A percentile compares a stretch with the other conserved stretches of the same genome.
These are phyloP conservation scores for Ophiocordyceps camponoti-saundersi DNA, from an alignment of 2,329 filamentous ascomycete species.

Conservation along the genomic window DNA sequence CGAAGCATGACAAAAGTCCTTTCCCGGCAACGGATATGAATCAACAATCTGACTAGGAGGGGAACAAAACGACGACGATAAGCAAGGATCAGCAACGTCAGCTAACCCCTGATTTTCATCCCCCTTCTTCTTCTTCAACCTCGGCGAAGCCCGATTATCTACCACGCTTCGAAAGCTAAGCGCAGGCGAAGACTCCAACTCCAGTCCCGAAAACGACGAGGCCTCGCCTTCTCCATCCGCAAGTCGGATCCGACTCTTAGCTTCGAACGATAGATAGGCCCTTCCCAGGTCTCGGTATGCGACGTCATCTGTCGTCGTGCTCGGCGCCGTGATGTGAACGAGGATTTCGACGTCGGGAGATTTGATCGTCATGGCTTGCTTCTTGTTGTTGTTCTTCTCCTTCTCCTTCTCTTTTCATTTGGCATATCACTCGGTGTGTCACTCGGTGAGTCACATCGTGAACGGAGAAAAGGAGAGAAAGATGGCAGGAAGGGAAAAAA, in stretches of 20 bases:
- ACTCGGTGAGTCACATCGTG: too few species aligned
- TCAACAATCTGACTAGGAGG: slow-evolving; percentile 36
- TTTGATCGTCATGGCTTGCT: not conserved
- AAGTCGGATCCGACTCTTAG: not conserved
- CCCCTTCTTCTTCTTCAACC: not conserved
- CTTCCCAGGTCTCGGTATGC: slow-evolving; percentile 30
- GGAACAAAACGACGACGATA: slow-evolving; percentile 19
- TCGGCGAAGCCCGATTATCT: slow-evolving; percentile 24
- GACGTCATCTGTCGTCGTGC: slow-evolving; percentile 27
- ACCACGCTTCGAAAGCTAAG: slow-evolving; percentile 27
- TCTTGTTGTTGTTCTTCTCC: too few species aligned
- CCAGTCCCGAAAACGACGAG: slow-evolving; percentile 9
- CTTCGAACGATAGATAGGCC: slow-evolving; percentile 32
- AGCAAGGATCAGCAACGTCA: not conserved
- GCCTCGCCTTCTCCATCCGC: not conserved
- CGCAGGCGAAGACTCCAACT: slow-evolving; percentile 12
- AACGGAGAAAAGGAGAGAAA: too few species aligned
- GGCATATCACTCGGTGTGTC: too few species aligned
- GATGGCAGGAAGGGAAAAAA: too few species aligned
- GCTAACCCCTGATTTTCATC: too few species aligned
- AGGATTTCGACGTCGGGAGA: slow-evolving; percentile 28
- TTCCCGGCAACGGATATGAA: slow-evolving; percentile 27
- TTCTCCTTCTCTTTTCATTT: too few species aligned
- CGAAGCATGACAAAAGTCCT: slow-evolving; percentile 15
- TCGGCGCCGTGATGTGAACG: slow-evolving; percentile 36